Base-by-base conservation (phyloP, 164 flowering plant species). In the Tetrastigma voinierianum region DNA sequence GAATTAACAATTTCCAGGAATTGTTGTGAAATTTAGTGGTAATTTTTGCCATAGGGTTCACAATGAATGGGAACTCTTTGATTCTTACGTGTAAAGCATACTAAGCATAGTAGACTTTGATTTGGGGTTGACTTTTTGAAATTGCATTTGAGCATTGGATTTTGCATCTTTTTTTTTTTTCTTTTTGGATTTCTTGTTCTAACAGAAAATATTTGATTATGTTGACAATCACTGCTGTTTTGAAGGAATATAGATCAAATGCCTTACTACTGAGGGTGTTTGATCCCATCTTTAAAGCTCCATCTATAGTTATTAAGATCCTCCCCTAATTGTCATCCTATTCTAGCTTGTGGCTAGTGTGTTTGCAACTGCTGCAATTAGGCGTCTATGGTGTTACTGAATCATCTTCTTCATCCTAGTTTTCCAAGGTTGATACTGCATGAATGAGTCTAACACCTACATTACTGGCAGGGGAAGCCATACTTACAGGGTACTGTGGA, bases 401-500 rank as follows among this genome's bases (percentile, higher is more conserved):
- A 32, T 32, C 40, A 32, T 32, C 2, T 1, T 32, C 40, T 32
- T 32, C 6, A 32, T 32, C 6, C 40, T 3, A 32, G 40, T 32
- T 32, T 32, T 32, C 40, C 3, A 7, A 32, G 40, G 61, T 57
- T 25, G 32, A 40, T 13, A 40, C 32, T 25, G 3, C 24, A 9
- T 12, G 61, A 21, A 9, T 20, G 12, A 21, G 12, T 57, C 40
- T 57, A 14, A 40, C 61, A 20, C 43, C 44, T 14, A 45, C 15
- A 40, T 59, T 25, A 48, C 12, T 46, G 10, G 13, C 66, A 60
- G 74, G 69, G 15, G 17, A 59, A 60, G 46, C 15, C 48, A 32
- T 51, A 45, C 24, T 57, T 61, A 17, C 23, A 45, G n/a, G 63
- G 56, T 7, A 54, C 54, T 53, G 46, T 63, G 57, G 68, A 73